Evolutionary conservation across 1,284 basidiomycete species (phyloP).

Genomic region (Amylostereum areolatum): DNA sequence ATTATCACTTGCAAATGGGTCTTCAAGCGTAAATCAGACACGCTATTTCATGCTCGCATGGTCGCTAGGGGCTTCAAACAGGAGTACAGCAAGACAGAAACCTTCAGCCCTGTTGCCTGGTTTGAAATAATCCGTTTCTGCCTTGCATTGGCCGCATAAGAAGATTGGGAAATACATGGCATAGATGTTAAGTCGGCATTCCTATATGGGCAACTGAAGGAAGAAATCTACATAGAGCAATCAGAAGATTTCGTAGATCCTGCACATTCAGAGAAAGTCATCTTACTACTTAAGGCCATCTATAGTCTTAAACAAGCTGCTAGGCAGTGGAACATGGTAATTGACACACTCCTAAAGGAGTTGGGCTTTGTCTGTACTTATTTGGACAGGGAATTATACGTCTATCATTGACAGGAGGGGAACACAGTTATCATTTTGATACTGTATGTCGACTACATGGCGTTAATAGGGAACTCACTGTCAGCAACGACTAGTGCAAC

Average conservation of each 20-base stretch:
- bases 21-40: background rate
- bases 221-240: slow-evolving; percentile 26
- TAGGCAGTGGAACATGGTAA: slow-evolving; percentile 17
- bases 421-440: no score
- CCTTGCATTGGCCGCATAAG: slow-evolving; percentile 27
- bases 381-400: background rate
- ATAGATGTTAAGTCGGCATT: slow-evolving; percentile 31
- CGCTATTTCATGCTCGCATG: slow-evolving; percentile 18
- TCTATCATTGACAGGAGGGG: no score
- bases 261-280: slow-evolving; percentile 12
- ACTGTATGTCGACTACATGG: no score
- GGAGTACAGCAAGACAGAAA: slow-evolving; percentile 28
- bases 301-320: slow-evolving; percentile 27
- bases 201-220: slow-evolving; percentile 24
- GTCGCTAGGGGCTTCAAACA: slow-evolving; percentile 39
- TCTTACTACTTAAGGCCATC: slow-evolving; percentile 19
- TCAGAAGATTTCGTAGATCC: slow-evolving; percentile 20
- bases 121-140: slow-evolving; percentile 25
- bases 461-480: no score
- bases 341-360: background rate
- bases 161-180: slow-evolving; percentile 29
- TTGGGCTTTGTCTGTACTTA: background rate
- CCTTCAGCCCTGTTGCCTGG: slow-evolving; percentile 30
- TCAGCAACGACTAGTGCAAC: no score
- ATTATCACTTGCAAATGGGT: background rate